Base-by-base conservation (phyloP, 176 grass and related monocot genomes). In the Oryza officinalis region DNA sequence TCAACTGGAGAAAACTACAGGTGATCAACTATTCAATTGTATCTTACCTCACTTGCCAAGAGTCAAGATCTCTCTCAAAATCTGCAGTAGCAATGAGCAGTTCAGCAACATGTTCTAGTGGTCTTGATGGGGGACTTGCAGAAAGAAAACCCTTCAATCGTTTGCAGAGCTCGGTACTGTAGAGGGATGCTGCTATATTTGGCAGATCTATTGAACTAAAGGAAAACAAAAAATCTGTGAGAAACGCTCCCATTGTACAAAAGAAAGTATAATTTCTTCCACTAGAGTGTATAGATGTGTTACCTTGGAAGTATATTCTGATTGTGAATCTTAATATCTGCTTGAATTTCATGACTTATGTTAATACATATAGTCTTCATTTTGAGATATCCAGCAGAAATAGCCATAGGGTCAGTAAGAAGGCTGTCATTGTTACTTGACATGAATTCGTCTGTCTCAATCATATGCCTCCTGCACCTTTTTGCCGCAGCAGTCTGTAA, bases 261-360 rank as follows among this genome's bases (percentile, higher is more conserved):
- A 84, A 71, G 8, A 77, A 17, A 50, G 80, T 10, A 28, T 17
- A 41, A 76, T 40, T 71, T 3, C 9, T 76, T 76, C 79, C 72
- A 75, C 35, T 76, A 73, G 18, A 54, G 30, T 26, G 33, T 23
- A 44, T 67, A 71, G 63, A 76, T 44, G 49, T 28, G 49, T 28
- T 90, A 95, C 96, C 96, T 95, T 72, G 96, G 96, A 84, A 98
- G 90, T 90, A 98, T 83, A 80, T 98, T 92, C 74, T 98, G 91
- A 79, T 92, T 91, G 86, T 98, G 92, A 82, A 98, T 95, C 72
- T 93, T 98, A 59, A 98, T 95, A 77, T 98, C 96, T 82, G 92
- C 92, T 84, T 95, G 87, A 86, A 98, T 98, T 76, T 98, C 96
- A n/a, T 65, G 74, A 86, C 96, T 85, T 85, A 98, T 94, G 72